Evolutionary conservation across 2,329 filamentous ascomycete genomes (phyloP), one percentile per base, ranked within the genome.

Genomic region (Alternaria tenuissima): DNA sequence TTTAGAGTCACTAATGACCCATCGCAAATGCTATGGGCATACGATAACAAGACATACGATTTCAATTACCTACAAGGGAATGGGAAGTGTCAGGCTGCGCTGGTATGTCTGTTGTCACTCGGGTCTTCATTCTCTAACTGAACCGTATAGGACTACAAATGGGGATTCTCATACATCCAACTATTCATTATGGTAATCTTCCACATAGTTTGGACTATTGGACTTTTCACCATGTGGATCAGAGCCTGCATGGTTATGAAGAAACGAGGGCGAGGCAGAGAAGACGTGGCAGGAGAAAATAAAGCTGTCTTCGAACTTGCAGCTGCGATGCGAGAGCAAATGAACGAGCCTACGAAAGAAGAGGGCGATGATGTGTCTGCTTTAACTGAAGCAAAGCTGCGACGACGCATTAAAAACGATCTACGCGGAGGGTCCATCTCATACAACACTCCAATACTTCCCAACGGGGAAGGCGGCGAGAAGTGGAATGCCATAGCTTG

Each of bases 131-230:
- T 30, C 48, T 12, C 30, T 20, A 14, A 5, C 22, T n/a, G 30
- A 39, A 59, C 57, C 46, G 18, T 5, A 59, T n/a, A 63, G 63
- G 62, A 44, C 3, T 73, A 72, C 34, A 56, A 65, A 39, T 74
- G 71, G 69, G 71, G 70, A 0, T 74, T 72, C 48, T 70, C 70
- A 0, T 72, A 64, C 42, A 53, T 70, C 4, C 66, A 73, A 28
- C 55, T 72, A 0, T 64, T 62, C 57, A 38, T 64, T 24, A 62
- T 65, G 52, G 18, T 64, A 8, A 14, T 67, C 2, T 12, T 68
- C 9, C 46, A 66, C 6, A 5, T 69, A 0, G 14, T 70, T 4
- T 74, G 69, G 70, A 63, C 58, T 9, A 22, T 59, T 0, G 70
- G 70, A 3, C 66, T 63, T 3, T 58, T 58, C n/a, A 43, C 34